phyloP scores from a whole-genome alignment of 2,329 filamentous ascomycete genomes.

The Talaromyces sp. region DNA sequence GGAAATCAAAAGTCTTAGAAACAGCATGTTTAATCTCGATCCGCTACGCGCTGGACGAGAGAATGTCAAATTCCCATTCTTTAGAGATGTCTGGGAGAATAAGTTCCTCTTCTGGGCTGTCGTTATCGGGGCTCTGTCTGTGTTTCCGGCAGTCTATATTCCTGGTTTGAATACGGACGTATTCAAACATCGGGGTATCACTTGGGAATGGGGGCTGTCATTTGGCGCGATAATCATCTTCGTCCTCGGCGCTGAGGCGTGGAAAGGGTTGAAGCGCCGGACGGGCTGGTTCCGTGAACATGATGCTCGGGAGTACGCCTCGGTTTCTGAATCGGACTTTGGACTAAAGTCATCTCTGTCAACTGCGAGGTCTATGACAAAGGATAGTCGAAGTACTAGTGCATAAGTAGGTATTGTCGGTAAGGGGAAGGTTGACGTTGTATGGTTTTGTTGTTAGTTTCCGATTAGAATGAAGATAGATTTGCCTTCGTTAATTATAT shows the following conservation, averaged over 20 bases:
- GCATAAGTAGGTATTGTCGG: background rate
- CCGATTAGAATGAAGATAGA: background rate
- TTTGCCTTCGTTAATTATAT: background rate
- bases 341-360: slow-evolving; percentile 14
- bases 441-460: background rate
- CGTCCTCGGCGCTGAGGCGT: slow-evolving; percentile 62
- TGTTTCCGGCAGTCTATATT: slow-evolving; percentile 65
- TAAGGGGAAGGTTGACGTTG: background rate
- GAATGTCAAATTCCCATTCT: slow-evolving; percentile 53
- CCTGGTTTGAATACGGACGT: slow-evolving; percentile 65
- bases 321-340: slow-evolving; percentile 15
- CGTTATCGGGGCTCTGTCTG: slow-evolving; percentile 55
- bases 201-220: slow-evolving; percentile 69
- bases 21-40: slow-evolving; percentile 68
- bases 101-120: slow-evolving; percentile 69
- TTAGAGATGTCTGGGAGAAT: slow-evolving; percentile 67
- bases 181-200: slow-evolving; percentile 65
- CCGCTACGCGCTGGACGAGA: slow-evolving; percentile 48
- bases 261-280: slow-evolving; percentile 69
- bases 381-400: slow-evolving; percentile 11
- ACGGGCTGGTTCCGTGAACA: slow-evolving; percentile 22
- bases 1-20: slow-evolving; percentile 73
- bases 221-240: slow-evolving; percentile 62
- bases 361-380: slow-evolving; percentile 14
- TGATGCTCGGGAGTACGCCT: background rate